Conservation (phyloP, 148 eudicot species). For the Vaccinium vitisidaea region DNA sequence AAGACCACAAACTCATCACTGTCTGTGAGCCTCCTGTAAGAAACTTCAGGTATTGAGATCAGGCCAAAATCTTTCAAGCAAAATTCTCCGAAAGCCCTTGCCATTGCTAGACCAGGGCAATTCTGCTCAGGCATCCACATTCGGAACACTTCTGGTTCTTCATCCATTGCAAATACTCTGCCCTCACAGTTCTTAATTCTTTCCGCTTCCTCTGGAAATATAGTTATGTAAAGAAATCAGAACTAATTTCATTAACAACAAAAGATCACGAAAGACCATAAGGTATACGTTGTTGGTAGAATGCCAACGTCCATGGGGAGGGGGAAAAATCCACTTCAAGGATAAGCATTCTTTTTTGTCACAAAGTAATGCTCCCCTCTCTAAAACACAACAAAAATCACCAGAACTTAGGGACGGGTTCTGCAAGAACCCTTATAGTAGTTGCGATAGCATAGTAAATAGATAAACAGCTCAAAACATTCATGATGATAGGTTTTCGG, state of each 20-base stretch:
- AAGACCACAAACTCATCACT: constrained; percentile 80
- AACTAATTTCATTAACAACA: neutral
- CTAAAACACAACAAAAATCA: neutral
- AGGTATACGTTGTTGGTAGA: neutral
- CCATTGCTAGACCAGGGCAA: constrained; percentile 91
- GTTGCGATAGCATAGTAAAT: neutral
- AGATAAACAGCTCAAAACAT: neutral
- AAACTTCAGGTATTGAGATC: constrained; percentile 72
- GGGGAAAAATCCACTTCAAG: neutral
- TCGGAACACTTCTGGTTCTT: constrained; percentile 62
- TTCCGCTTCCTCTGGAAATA: constrained; percentile 48
- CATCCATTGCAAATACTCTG: constrained; percentile 60
- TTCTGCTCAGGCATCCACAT: constrained; percentile 78
- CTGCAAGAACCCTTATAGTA: neutral
- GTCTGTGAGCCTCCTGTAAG: constrained; percentile 51
- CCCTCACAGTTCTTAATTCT: constrained; percentile 55
- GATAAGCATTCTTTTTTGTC: neutral
- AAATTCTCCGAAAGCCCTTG: constrained; percentile 90
- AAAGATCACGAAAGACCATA: neutral
- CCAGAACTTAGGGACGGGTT: neutral
- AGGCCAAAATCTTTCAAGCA: constrained; percentile 86
- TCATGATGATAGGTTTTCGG: too few relatives aligned
- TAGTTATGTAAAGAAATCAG: neutral
- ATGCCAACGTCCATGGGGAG: neutral
- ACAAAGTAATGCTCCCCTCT: neutral